Conservation (phyloP, 225 moss, liverwort and hornwort genomes). For the Bryoerythrophyllum caledonicum region DNA sequence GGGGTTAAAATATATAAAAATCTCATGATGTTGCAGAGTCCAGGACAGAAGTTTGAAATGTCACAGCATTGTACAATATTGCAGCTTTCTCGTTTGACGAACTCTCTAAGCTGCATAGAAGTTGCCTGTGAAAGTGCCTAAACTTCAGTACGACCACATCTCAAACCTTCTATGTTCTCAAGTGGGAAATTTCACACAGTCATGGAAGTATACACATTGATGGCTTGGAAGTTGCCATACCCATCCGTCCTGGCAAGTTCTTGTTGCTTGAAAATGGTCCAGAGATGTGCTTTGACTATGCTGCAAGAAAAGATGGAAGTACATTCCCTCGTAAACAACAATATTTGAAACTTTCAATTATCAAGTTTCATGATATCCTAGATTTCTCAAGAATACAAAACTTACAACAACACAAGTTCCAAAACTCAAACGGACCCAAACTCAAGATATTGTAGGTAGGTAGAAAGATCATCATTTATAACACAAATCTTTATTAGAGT, state of each 20-base stretch:
- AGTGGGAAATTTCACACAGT: background rate
- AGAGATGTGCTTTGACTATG: background rate
- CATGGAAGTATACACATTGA: background rate
- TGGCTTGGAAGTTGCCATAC: background rate
- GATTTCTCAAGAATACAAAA: no score
- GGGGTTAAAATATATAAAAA: no score
- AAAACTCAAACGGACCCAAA: no score
- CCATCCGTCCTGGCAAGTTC: background rate
- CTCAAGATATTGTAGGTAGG: no score
- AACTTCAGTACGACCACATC: background rate
- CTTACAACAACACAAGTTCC: no score
- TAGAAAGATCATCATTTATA: no score
- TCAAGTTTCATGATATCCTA: no score
- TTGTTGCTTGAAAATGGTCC: background rate
- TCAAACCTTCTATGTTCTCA: background rate
- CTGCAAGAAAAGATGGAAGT: no score
- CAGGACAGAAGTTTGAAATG: no score
- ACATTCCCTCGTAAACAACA: no score
- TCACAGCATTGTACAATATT: background rate
- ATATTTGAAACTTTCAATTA: no score
- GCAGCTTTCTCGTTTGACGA: background rate
- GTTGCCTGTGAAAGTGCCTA: background rate
- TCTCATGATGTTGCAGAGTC: background rate
- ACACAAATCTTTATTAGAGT: no score
- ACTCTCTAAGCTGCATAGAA: background rate